Percentiles rank a stretch among this genome's conserved stretches.
Conservation (phyloP, 1,139 yeast species). For the Ogataea hybrid region DNA sequence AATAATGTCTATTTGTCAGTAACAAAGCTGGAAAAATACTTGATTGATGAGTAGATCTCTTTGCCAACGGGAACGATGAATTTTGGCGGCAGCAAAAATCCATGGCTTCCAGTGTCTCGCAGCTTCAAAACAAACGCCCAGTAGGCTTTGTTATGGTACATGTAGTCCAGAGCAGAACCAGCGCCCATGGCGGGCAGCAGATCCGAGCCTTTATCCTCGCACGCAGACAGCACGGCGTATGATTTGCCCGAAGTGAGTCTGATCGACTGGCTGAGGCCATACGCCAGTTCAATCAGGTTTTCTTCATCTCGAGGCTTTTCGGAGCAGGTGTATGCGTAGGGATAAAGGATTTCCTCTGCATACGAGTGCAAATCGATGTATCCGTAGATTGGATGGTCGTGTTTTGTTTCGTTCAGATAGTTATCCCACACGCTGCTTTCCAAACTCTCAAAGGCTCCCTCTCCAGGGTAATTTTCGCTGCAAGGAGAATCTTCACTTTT, state of each 20-base stretch:
- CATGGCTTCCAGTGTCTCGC: constrained; percentile 82
- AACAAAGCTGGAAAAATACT: constrained; percentile 68
- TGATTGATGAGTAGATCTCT: constrained; percentile 68
- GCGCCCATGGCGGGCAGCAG: constrained; percentile 71
- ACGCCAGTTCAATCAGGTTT: constrained; percentile 75
- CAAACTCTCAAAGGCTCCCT: constrained; percentile 68
- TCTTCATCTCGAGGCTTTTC: constrained; percentile 77
- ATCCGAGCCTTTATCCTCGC: constrained; percentile 73
- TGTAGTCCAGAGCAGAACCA: constrained; percentile 79
- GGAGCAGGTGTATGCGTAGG: constrained; percentile 77
- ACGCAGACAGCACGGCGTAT: constrained; percentile 73
- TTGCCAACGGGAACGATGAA: constrained; percentile 74
- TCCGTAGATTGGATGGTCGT: constrained; percentile 64
- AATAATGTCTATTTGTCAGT: constrained; percentile 16
- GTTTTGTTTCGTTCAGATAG: constrained; percentile 59
- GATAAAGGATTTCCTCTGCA: constrained; percentile 78
- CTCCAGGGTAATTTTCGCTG: constrained; percentile 81
- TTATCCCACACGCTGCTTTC: constrained; percentile 67
- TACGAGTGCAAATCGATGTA: constrained; percentile 83
- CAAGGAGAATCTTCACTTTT: constrained; percentile 65
- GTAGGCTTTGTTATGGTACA: constrained; percentile 77
- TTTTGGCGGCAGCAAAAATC: constrained; percentile 72
- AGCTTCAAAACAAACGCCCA: constrained; percentile 86
- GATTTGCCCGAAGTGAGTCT: constrained; percentile 58
- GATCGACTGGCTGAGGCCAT: constrained; percentile 74